Base-by-base conservation (phyloP, 2,329 filamentous ascomycete genomes). In the Phialophora verrucosa region DNA sequence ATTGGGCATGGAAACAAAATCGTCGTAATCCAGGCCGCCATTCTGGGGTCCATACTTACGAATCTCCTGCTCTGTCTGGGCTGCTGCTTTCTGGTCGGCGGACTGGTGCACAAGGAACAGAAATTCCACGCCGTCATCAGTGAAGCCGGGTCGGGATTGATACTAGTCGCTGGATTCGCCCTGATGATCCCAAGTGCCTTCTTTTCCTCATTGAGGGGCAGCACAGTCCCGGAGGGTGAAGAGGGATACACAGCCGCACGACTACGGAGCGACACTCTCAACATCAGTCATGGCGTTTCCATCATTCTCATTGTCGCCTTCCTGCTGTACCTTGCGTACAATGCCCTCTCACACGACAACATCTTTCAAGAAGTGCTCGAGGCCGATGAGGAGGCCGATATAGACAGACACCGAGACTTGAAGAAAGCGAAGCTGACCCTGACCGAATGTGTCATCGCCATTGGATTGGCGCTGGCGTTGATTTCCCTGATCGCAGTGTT, bases 1-100 rank as follows among this genome's bases (percentile, higher is more conserved):
- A 73, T 62, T 14, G 66, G 67, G 3, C 57, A 76, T 11, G 79
- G 79, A n/a, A 74, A 77, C 50, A 68, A 79, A 32, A 79, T 90
- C 66, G 83, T 84, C n/a, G 90, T 95, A 71, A 91, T 96, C 72
- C 87, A 92, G 74, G 91, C 91, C 61, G 92, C 92, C 29, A 93
- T 96, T 63, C 80, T 96, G 0, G 92, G 92, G 42, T 94, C 91
- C 0, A 90, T 96, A 53, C 78, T 96, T 38, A 91, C 92, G 12
- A 96, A 92, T 35, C 85, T 95, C 79, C 79, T 96, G 53, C 82
- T 96, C 0, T 96, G 92, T 72, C 79, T 96, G 29, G 92, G 92
- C 0, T 74, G 89, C 60, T 95, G 91, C 76, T 96, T 96, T 81
- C 87, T 94, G 68, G 85, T 88, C 25, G 91, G 91, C 49, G 92